Evolutionary conservation across 192 early-diverging fungal genomes (phyloP).

Genomic region (Mortierella hygrophila): DNA sequence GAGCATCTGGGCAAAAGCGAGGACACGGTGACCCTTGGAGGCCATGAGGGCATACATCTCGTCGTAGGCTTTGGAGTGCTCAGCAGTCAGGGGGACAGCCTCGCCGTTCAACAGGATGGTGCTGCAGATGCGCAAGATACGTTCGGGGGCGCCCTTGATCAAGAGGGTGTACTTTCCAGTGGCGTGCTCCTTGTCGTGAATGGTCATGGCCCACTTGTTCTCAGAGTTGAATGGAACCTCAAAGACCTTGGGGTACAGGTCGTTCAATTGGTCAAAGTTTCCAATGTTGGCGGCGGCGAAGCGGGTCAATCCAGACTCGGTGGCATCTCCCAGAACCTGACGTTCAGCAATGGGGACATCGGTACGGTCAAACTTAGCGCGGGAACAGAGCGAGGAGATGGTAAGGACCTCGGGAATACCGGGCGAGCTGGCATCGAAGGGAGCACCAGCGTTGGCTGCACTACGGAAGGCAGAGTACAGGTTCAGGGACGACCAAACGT

Average conservation of each 20-base stretch:
- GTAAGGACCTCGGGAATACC: conserved; percentile 85
- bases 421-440: conserved; percentile 61
- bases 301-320: conserved; percentile 91
- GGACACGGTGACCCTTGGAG: conserved; percentile 90
- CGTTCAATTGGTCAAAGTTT: conserved; percentile 80
- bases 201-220: conserved; percentile 95
- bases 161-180: conserved; percentile 80
- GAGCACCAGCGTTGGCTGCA: conserved; percentile 54
- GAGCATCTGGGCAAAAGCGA: conserved; percentile 90
- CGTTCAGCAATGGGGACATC: conserved; percentile 89
- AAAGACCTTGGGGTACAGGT: conserved; percentile 87
- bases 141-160: conserved; percentile 97
- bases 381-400: conserved; percentile 86
- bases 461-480: conserved; percentile 71
- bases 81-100: conserved; percentile 73
- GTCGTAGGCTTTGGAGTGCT: conserved; percentile 75
- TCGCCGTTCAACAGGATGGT: conserved; percentile 74
- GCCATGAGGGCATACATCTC: conserved; percentile 93
- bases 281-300: conserved; percentile 80
- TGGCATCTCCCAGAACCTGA: conserved; percentile 92
- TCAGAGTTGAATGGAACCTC: conserved; percentile 97
- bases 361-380: conserved; percentile 91
- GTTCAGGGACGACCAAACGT: conserved; percentile 85
- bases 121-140: conserved; percentile 86
- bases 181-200: conserved; percentile 82